Conservation (phyloP, 1,284 basidiomycete species). For the Cryptococcus wingfieldii region DNA sequence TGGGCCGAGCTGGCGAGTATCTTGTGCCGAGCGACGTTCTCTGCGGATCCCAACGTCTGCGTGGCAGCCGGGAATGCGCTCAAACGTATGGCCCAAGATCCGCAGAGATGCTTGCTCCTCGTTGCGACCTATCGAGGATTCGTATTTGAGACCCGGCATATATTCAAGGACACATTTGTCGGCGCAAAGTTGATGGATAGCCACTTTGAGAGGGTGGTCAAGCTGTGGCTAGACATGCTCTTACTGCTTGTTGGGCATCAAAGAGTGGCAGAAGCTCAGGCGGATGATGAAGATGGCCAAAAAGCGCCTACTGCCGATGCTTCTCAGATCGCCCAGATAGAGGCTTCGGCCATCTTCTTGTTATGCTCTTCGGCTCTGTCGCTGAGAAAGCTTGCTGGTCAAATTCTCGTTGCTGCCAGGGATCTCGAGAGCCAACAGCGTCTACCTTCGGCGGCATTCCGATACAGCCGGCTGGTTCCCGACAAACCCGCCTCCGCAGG, state of each 20-base stretch:
- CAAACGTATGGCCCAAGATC: slow-evolving; percentile 66
- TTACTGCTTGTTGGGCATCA: slow-evolving; percentile 61
- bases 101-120: slow-evolving; percentile 58
- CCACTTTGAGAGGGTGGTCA: slow-evolving; percentile 57
- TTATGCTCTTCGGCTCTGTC: slow-evolving; percentile 59
- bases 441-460: slow-evolving; percentile 40
- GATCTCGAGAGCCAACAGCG: slow-evolving; percentile 37
- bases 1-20: slow-evolving; percentile 69
- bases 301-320: slow-evolving; percentile 34
- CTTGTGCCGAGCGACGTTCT: slow-evolving; percentile 73
- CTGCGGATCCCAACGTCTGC: slow-evolving; percentile 72
- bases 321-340: slow-evolving; percentile 54
- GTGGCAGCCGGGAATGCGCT: slow-evolving; percentile 67
- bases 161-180: slow-evolving; percentile 63
- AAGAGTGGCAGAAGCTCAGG: slow-evolving; percentile 42
- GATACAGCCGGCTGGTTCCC: slow-evolving; percentile 34
- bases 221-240: slow-evolving; percentile 71
- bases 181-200: slow-evolving; percentile 62
- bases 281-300: slow-evolving; percentile 11
- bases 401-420: slow-evolving; percentile 29
- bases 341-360: slow-evolving; percentile 72
- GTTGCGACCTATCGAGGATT: slow-evolving; percentile 68
- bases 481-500: slow-evolving; percentile 23
- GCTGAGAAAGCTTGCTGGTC: slow-evolving; percentile 28
- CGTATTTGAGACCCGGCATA: slow-evolving; percentile 67